Conservation (phyloP, 2,329 filamentous ascomycete species). For the Monascus ruber region DNA sequence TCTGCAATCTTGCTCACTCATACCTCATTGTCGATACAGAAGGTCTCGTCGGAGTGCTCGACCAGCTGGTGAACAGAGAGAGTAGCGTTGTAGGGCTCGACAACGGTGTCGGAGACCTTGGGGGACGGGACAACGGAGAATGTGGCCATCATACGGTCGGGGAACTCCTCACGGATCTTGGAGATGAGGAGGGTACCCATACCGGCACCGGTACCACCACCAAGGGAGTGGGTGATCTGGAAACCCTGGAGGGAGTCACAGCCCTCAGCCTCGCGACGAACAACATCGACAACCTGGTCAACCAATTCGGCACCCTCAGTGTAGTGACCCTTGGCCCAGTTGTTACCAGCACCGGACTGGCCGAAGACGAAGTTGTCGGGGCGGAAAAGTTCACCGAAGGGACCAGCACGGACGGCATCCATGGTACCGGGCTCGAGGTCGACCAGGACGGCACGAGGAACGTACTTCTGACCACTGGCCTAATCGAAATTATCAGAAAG, state of each 20-base stretch:
- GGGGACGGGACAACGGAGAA: slow-evolving; percentile 98
- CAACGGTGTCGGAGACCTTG: slow-evolving; percentile 99
- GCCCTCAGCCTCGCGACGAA: slow-evolving; percentile 95
- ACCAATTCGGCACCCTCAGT: slow-evolving; percentile 99
- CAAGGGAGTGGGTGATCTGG: slow-evolving; percentile 99
- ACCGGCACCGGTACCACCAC: slow-evolving; percentile 99
- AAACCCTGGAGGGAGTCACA: slow-evolving; percentile 99
- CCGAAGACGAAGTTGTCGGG: slow-evolving; percentile 99
- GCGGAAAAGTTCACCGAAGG: slow-evolving; percentile 97
- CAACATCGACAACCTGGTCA: slow-evolving; percentile 94
- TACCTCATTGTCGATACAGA: slow-evolving; percentile 99
- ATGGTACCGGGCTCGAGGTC: slow-evolving; percentile 99
- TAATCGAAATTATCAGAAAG: slow-evolving; percentile 31
- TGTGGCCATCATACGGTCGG: slow-evolving; percentile 99
- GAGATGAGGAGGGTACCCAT: slow-evolving; percentile 99
- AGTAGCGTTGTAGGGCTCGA: slow-evolving; percentile 99
- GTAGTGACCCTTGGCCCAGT: slow-evolving; percentile 99
- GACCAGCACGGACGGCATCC: slow-evolving; percentile 96
- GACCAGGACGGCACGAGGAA: slow-evolving; percentile 97
- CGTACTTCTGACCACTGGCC: slow-evolving; percentile 97
- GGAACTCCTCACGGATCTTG: slow-evolving; percentile 99
- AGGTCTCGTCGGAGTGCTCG: slow-evolving; percentile 99
- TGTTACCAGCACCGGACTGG: slow-evolving; percentile 99
- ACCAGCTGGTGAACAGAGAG: slow-evolving; percentile 98
- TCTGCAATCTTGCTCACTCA: slow-evolving; percentile 4